Percentiles rank a stretch among this genome's conserved stretches.
Evolutionary conservation across 345 rosid genomes (phyloP).

Genomic region (Corchorus olitorius): DNA sequence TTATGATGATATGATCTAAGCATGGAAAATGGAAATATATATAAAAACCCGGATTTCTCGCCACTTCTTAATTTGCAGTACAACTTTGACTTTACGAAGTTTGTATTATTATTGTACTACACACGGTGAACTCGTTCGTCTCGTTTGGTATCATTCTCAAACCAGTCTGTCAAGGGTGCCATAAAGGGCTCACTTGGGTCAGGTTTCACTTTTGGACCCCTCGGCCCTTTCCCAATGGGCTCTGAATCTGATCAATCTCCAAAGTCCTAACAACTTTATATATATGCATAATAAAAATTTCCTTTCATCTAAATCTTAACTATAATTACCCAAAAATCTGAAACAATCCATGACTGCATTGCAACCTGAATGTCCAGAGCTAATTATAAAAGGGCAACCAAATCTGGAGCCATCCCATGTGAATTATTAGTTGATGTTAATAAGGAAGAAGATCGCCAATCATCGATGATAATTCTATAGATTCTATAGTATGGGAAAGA

Average conservation of each 20-base stretch:
- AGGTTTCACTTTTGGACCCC: background rate
- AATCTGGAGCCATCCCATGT: background rate
- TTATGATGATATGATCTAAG: background rate
- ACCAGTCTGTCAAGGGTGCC: background rate
- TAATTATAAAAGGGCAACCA: background rate
- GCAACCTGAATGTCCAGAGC: background rate
- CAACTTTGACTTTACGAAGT: conserved; percentile 25
- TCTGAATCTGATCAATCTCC: background rate
- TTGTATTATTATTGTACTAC: conserved; percentile 16
- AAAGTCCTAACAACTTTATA: background rate
- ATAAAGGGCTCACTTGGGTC: background rate
- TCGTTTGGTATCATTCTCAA: background rate
- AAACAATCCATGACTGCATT: background rate
- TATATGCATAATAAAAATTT: too few species aligned
- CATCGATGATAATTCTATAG: too few species aligned
- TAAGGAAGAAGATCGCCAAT: background rate
- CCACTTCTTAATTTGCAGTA: conserved; percentile 19
- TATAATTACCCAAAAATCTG: background rate
- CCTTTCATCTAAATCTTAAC: background rate
- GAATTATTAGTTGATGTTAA: background rate
- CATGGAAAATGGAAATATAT: background rate
- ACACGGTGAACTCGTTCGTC: background rate
- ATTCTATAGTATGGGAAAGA: background rate
- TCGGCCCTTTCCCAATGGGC: background rate
- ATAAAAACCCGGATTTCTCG: background rate